Evolutionary conservation across 1,139 yeast species (phyloP).

Genomic region (Wickerhamomyces sp.): DNA sequence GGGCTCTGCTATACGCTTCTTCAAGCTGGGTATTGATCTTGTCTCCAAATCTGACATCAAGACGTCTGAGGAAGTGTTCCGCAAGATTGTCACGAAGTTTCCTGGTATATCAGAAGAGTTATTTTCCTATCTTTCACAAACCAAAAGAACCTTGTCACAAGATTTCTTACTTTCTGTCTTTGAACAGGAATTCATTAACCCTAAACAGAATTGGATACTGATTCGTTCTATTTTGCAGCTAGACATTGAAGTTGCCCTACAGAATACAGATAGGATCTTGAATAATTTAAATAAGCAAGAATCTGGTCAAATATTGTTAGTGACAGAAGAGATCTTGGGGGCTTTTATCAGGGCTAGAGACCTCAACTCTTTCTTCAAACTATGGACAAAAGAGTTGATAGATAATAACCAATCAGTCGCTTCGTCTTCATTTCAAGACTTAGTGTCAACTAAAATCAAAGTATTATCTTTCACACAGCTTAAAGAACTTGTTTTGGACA

Average conservation of each 20-base stretch:
- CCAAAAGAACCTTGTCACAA: constrained; percentile 46
- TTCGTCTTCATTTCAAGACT: constrained; percentile 27
- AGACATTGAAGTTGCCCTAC: constrained; percentile 48
- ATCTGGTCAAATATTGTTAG: constrained; percentile 11
- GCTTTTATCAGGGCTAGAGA: constrained; percentile 60
- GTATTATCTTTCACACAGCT: constrained; percentile 48
- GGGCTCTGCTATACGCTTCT: constrained; percentile 17
- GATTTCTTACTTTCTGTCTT: constrained; percentile 39
- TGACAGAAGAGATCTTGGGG: constrained; percentile 40
- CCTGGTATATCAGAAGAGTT: constrained; percentile 36
- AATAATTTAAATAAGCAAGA: constrained; percentile 22
- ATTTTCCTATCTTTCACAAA: constrained; percentile 34
- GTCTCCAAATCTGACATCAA: constrained; percentile 22
- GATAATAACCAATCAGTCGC: constrained; percentile 22
- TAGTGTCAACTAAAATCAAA: constrained; percentile 38
- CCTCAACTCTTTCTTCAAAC: constrained; percentile 41
- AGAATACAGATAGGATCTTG: constrained; percentile 30
- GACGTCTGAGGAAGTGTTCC: constrained; percentile 39
- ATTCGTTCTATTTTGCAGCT: constrained; percentile 40
- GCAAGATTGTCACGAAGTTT: constrained; percentile 31
- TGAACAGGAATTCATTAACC: constrained; percentile 27
- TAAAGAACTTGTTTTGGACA: constrained; percentile 18
- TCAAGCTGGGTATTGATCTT: constrained; percentile 16
- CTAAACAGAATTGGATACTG: constrained; percentile 37
- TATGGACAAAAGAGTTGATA: constrained; percentile 41